A percentile compares a stretch with the other conserved stretches of the same genome.
phyloP scores from a whole-genome alignment of 1,139 yeast species.

The Kazachstania sp. region DNA sequence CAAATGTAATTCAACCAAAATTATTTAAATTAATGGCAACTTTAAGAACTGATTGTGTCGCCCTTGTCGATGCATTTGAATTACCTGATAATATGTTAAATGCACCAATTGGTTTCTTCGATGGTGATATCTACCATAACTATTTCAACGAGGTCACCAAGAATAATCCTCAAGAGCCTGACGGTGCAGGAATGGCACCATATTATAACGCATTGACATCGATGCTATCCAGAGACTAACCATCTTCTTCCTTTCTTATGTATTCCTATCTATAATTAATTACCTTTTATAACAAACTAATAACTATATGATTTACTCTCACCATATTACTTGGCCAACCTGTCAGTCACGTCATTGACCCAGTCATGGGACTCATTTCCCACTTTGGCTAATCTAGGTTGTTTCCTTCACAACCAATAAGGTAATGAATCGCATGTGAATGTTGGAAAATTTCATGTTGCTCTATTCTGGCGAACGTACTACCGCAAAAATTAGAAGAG shows the following conservation, averaged over 20 bases:
- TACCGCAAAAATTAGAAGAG: no score
- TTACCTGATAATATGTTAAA: conserved; percentile 77
- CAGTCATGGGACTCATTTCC: no score
- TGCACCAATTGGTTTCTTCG: conserved; percentile 74
- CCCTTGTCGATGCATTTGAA: conserved; percentile 84
- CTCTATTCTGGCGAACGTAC: no score
- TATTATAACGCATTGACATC: conserved; percentile 44
- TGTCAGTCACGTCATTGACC: no score
- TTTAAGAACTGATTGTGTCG: conserved; percentile 65
- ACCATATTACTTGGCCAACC: no score
- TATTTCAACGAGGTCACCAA: conserved; percentile 46
- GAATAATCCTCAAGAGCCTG: conserved; percentile 37
- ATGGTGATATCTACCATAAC: conserved; percentile 81
- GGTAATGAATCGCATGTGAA: no score
- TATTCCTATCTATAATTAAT: not conserved
- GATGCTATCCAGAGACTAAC: conserved; percentile 43
- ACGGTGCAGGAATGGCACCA: conserved; percentile 50
- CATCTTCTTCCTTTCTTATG: not conserved
- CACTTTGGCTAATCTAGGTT: no score
- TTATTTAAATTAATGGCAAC: conserved; percentile 40
- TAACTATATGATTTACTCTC: no score
- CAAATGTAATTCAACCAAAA: conserved; percentile 38
- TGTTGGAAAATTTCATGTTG: no score
- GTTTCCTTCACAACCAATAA: no score
- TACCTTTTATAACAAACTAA: no score